Evolutionary conservation across 2,329 filamentous ascomycete genomes (phyloP).

Genomic region (Aureobasidium sp.): DNA sequence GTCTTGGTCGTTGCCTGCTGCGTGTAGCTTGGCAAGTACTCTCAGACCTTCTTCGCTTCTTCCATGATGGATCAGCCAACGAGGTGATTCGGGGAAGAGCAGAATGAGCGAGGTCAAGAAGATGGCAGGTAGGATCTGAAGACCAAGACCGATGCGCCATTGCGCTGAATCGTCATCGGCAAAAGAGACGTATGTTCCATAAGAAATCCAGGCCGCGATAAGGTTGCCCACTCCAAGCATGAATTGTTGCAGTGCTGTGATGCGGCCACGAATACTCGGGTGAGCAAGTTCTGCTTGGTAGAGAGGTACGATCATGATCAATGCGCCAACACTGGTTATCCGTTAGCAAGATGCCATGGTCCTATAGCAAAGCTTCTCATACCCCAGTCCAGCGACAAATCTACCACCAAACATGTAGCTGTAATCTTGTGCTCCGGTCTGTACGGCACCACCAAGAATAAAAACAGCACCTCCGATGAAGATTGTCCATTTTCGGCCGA

Average conservation of each 20-base stretch:
- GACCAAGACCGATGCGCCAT: constrained; percentile 23
- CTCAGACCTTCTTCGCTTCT: constrained; percentile 32
- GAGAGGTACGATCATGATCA: constrained; percentile 64
- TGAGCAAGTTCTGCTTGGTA: constrained; percentile 71
- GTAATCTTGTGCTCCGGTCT: constrained; percentile 22
- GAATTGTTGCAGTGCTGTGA: constrained; percentile 24
- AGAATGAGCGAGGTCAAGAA: constrained; percentile 24
- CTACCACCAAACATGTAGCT: constrained; percentile 23
- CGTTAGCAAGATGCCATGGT: background rate
- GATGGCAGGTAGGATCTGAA: constrained; percentile 21
- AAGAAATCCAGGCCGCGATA: constrained; percentile 41
- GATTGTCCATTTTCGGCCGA: constrained; percentile 64
- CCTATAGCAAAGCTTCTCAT: background rate
- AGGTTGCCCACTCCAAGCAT: constrained; percentile 63
- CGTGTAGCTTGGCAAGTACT: constrained; percentile 22
- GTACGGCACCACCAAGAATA: constrained; percentile 22
- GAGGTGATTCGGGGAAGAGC: constrained; percentile 39
- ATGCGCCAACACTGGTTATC: constrained; percentile 24
- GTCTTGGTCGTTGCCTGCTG: constrained; percentile 23
- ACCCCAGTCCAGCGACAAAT: constrained; percentile 21
- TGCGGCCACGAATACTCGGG: constrained; percentile 22
- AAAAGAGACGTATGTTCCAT: constrained; percentile 22
- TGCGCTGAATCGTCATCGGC: constrained; percentile 20
- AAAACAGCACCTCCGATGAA: constrained; percentile 51
- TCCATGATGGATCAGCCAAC: constrained; percentile 38